Evolutionary conservation across 805 yeast species (phyloP).

Genomic region (Candida piceae): DNA sequence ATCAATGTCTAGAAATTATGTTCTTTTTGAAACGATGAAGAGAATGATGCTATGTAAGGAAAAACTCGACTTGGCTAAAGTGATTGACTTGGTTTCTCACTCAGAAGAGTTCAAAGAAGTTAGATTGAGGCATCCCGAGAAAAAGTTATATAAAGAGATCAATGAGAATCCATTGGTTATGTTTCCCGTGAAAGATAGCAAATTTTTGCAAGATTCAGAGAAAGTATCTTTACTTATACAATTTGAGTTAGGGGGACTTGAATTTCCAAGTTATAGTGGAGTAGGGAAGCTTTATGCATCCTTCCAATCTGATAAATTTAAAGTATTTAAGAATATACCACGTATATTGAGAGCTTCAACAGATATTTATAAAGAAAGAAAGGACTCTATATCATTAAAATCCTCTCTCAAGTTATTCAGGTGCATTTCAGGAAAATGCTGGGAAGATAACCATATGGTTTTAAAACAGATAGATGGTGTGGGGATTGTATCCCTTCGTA

Average conservation of each 20-base stretch:
- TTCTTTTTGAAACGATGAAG: slow-evolving; percentile 40
- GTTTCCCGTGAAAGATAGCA: slow-evolving; percentile 31
- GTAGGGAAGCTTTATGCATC: slow-evolving; percentile 34
- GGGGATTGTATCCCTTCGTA: slow-evolving; percentile 37
- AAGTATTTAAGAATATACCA: slow-evolving; percentile 37
- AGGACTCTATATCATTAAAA: slow-evolving; percentile 38
- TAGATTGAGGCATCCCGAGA: slow-evolving; percentile 40
- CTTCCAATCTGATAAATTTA: slow-evolving; percentile 39
- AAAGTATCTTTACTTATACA: slow-evolving; percentile 42
- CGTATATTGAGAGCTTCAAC: slow-evolving; percentile 40
- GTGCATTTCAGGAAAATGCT: slow-evolving; percentile 39
- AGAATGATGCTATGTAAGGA: slow-evolving; percentile 21
- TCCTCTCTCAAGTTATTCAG: slow-evolving; percentile 35
- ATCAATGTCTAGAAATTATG: slow-evolving; percentile 42
- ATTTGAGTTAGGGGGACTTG: slow-evolving; percentile 46
- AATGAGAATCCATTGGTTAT: slow-evolving; percentile 35
- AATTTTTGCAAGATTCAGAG: slow-evolving; percentile 36
- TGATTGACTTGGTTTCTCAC: slow-evolving; percentile 27
- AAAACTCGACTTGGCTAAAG: slow-evolving; percentile 12
- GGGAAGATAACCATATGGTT: slow-evolving; percentile 45
- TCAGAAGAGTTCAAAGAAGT: slow-evolving; percentile 38
- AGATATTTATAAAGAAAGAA: slow-evolving; percentile 37
- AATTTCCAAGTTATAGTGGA: slow-evolving; percentile 40
- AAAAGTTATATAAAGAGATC: slow-evolving; percentile 38
- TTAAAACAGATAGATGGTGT: slow-evolving; percentile 45